These are phyloP conservation scores for Aspergillus affinis DNA, from an alignment of 495 filamentous ascomycete genomes.

Conservation along the genomic window DNA sequence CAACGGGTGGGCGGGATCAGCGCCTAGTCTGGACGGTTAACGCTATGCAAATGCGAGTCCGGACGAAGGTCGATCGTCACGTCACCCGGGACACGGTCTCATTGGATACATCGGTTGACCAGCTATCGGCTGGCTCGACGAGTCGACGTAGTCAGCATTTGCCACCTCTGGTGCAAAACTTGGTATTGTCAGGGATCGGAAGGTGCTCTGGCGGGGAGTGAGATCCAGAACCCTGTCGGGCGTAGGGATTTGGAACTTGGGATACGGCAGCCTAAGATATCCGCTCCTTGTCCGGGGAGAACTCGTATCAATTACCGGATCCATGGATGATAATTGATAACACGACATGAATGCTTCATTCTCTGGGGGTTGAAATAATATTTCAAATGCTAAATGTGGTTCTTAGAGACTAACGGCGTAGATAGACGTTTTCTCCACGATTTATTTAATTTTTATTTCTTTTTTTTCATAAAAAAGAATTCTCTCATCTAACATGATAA, in stretches of 20 bases:
- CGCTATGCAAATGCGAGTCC: neutral
- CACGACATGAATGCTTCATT: neutral
- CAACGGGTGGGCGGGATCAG: constrained; percentile 7
- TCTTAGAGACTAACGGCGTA: neutral
- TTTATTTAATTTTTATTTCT: too few species aligned
- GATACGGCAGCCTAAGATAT: neutral
- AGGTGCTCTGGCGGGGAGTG: neutral
- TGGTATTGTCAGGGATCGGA: neutral
- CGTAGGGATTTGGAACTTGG: too few species aligned
- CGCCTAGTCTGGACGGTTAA: constrained; percentile 3
- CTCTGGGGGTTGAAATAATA: too few species aligned
- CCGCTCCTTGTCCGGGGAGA: constrained; percentile 2
- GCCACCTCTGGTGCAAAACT: neutral
- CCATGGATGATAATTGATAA: neutral
- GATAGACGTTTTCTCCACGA: too few species aligned
- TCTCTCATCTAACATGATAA: too few species aligned
- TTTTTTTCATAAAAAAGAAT: neutral
- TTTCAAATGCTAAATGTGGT: too few species aligned
- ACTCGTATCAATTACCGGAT: neutral
- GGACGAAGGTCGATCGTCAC: constrained; percentile 8
- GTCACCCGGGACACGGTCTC: constrained; percentile 1
- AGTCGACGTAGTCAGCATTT: neutral
- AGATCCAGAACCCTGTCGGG: neutral
- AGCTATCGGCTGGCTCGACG: too few species aligned
- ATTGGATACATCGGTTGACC: constrained; percentile 1